A percentile compares a stretch with the other conserved stretches of the same genome.
phyloP scores from a whole-genome alignment of 306 rosid genomes.

The Castanea mollissima region DNA sequence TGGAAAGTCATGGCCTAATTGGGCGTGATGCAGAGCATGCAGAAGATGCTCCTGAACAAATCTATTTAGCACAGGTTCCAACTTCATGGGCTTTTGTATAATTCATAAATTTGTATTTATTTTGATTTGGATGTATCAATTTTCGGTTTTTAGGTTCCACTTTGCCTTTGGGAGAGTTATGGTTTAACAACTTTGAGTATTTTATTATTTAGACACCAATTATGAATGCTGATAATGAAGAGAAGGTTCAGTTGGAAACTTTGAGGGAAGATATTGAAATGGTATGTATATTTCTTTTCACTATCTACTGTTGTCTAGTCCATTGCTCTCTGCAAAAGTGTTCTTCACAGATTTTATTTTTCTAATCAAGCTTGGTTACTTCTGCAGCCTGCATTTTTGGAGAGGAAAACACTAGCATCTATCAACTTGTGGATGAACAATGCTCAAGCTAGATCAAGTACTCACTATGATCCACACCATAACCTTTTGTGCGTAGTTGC shows the following conservation, averaged over 20 bases:
- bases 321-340: conserved; percentile 11
- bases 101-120: conserved; percentile 1
- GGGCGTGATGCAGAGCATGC: conserved; percentile 24
- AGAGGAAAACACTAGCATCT: conserved; percentile 55
- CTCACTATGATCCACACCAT: conserved; percentile 97
- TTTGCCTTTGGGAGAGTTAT: not conserved
- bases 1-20: conserved; percentile 19
- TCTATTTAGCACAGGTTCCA: conserved; percentile 92
- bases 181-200: conserved; percentile 7
- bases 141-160: not conserved
- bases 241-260: conserved; percentile 60
- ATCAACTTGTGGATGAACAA: conserved; percentile 96
- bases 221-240: conserved; percentile 53
- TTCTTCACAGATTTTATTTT: not conserved
- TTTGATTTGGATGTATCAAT: conserved; percentile 7
- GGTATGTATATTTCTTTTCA: conserved; percentile 44
- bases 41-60: conserved; percentile 58
- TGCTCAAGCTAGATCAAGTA: conserved; percentile 79
- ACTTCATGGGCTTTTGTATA: conserved; percentile 13
- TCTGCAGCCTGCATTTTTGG: conserved; percentile 72
- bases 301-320: conserved; percentile 14
- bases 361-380: conserved; percentile 18
- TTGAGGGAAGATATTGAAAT: conserved; percentile 60
- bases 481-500: conserved; percentile 84
- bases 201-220: conserved; percentile 64